A percentile compares a stretch with the other conserved stretches of the same genome.
phyloP scores from a whole-genome alignment of 2,329 filamentous ascomycete genomes.

The Cladophialophora exuberans region DNA sequence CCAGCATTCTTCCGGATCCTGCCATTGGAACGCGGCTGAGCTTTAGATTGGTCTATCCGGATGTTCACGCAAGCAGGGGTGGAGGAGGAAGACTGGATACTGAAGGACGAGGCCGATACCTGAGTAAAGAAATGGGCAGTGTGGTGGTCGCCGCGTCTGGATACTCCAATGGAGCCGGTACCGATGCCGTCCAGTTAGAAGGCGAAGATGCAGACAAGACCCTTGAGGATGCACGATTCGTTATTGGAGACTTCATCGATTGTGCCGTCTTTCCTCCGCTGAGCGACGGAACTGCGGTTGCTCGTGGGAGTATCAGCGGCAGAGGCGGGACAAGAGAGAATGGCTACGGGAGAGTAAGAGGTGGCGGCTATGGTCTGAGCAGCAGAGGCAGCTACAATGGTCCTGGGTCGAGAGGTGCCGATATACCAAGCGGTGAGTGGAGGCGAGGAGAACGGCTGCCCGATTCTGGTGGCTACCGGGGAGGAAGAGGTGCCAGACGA shows the following conservation, averaged over 20 bases:
- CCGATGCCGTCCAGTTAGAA: constrained; percentile 42
- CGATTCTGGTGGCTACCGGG: constrained; percentile 44
- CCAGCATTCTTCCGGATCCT: constrained; percentile 66
- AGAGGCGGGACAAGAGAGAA: constrained; percentile 44
- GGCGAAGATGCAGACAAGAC: constrained; percentile 71
- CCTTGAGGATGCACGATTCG: constrained; percentile 75
- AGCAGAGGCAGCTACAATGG: constrained; percentile 47
- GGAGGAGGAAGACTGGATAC: constrained; percentile 28
- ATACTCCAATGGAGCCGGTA: constrained; percentile 45
- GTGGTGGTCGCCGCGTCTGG: constrained; percentile 67
- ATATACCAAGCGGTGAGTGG: constrained; percentile 53
- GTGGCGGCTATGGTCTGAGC: constrained; percentile 44
- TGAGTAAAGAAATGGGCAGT: constrained; percentile 79
- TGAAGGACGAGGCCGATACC: constrained; percentile 62
- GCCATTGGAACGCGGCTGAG: constrained; percentile 81
- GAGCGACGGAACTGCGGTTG: constrained; percentile 67
- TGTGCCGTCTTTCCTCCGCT: constrained; percentile 79
- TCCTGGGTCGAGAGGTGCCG: constrained; percentile 42
- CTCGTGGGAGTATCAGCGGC: constrained; percentile 41
- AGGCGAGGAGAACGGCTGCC: constrained; percentile 53
- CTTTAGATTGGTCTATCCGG: constrained; percentile 84
- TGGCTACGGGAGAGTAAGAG: constrained; percentile 46
- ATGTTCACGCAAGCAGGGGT: constrained; percentile 57
- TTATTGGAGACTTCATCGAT: constrained; percentile 86
- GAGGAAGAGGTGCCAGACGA: constrained; percentile 31